Conservation (phyloP, 805 yeast species). For the Lipomyces orientalis region DNA sequence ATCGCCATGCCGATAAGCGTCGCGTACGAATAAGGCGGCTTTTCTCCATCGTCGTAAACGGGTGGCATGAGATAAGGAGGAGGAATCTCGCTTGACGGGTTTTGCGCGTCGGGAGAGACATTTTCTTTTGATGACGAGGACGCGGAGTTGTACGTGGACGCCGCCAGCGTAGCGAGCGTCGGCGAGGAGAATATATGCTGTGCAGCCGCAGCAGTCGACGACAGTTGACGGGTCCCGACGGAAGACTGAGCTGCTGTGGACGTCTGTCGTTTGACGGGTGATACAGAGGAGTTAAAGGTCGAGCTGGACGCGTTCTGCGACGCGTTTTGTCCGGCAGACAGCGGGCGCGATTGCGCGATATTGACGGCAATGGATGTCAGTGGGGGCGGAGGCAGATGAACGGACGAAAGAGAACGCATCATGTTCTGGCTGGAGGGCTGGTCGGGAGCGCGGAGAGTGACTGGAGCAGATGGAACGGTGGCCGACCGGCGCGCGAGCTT, state of each 20-base stretch:
- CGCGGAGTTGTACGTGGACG: conserved; percentile 16
- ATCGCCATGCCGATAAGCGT: conserved; percentile 92
- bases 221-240: conserved; percentile 14
- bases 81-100: conserved; percentile 42
- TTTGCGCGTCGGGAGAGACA: neutral
- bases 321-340: neutral
- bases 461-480: conserved; percentile 15
- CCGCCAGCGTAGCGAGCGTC: conserved; percentile 19
- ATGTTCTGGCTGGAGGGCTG: conserved; percentile 23
- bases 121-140: conserved; percentile 15
- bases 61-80: conserved; percentile 51
- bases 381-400: conserved; percentile 38
- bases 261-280: conserved; percentile 11
- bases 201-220: conserved; percentile 28
- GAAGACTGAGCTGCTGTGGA: conserved; percentile 14
- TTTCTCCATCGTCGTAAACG: conserved; percentile 60
- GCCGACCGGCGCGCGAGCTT: conserved; percentile 29
- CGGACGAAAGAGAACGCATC: conserved; percentile 37
- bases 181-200: conserved; percentile 25
- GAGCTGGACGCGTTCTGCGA: conserved; percentile 3
- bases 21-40: conserved; percentile 96
- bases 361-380: conserved; percentile 31
- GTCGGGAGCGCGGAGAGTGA: conserved; percentile 24
- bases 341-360: conserved; percentile 12
- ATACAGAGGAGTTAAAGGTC: conserved; percentile 2